These are phyloP conservation scores for Zarea fungicola DNA, from an alignment of 2,329 filamentous ascomycete species.

Conservation along the genomic window DNA sequence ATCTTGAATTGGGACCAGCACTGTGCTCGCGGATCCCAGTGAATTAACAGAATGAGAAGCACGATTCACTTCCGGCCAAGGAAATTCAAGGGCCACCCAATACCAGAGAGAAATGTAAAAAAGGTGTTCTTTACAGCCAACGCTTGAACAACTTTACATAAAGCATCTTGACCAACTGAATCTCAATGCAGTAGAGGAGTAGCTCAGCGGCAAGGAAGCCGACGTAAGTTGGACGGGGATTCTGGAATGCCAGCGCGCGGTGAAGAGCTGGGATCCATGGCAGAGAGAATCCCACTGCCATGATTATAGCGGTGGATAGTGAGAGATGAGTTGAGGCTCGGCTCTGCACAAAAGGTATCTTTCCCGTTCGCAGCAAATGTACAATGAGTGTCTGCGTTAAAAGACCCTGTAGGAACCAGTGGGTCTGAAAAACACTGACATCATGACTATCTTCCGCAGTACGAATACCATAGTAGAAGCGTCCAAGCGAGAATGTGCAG, in stretches of 20 bases:
- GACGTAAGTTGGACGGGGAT: conserved; percentile 18
- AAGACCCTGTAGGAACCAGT: conserved; percentile 25
- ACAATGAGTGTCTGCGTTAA: conserved; percentile 26
- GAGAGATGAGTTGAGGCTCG: conserved; percentile 18
- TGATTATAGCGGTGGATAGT: conserved; percentile 20
- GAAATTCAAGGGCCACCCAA: too few relatives aligned
- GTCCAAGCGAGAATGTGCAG: conserved; percentile 20
- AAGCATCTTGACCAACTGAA: conserved; percentile 24
- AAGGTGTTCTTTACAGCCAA: conserved; percentile 19
- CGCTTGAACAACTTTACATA: conserved; percentile 22
- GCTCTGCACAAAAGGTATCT: conserved; percentile 23
- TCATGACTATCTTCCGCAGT: conserved; percentile 12
- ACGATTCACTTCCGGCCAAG: too few relatives aligned
- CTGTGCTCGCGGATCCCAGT: too few relatives aligned
- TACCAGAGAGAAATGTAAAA: too few relatives aligned
- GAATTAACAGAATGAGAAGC: too few relatives aligned
- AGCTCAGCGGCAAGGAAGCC: conserved; percentile 22
- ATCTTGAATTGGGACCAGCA: too few relatives aligned
- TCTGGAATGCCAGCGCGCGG: conserved; percentile 17
- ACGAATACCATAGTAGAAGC: conserved; percentile 22
- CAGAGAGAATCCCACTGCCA: conserved; percentile 22
- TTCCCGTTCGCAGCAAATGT: conserved; percentile 23
- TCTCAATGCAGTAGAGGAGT: conserved; percentile 21
- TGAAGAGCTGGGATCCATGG: conserved; percentile 22
- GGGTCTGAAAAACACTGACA: conserved; percentile 21